Evolutionary conservation across 1,284 basidiomycete species (phyloP).

Genomic region (Cryptococcus floricola): DNA sequence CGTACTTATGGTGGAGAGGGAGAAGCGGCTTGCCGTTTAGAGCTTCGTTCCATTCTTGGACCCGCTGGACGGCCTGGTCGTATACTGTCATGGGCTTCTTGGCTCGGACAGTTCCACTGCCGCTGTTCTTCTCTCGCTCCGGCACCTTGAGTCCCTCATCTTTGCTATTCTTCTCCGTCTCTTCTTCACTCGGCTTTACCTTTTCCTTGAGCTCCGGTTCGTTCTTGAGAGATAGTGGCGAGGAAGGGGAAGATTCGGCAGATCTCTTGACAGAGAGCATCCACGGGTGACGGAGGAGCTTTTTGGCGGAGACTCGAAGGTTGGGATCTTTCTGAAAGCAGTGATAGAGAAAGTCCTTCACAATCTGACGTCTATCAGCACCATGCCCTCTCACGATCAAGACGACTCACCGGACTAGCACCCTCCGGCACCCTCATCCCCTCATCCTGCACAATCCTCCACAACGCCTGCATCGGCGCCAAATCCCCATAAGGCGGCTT

Average conservation of each 20-base stretch:
- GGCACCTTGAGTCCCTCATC: background rate
- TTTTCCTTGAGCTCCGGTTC: background rate
- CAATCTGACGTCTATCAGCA: slow-evolving; percentile 57
- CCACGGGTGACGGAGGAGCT: slow-evolving; percentile 90
- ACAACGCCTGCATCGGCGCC: slow-evolving; percentile 96
- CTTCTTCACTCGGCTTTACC: slow-evolving; percentile 7
- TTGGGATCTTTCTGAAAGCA: slow-evolving; percentile 98
- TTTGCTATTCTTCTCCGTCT: background rate
- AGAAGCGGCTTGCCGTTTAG: slow-evolving; percentile 66
- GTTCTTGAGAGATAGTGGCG: background rate
- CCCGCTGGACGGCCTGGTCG: slow-evolving; percentile 88
- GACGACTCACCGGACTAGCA: slow-evolving; percentile 59
- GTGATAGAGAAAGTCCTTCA: slow-evolving; percentile 93
- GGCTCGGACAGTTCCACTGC: slow-evolving; percentile 49
- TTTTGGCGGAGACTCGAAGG: slow-evolving; percentile 87
- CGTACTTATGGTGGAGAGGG: slow-evolving; percentile 1
- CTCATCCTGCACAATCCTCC: slow-evolving; percentile 96
- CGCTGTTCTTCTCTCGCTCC: slow-evolving; percentile 1
- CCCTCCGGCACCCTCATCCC: slow-evolving; percentile 93
- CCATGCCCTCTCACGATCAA: background rate
- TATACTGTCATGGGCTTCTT: slow-evolving; percentile 67
- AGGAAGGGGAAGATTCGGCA: background rate
- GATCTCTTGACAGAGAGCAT: slow-evolving; percentile 70
- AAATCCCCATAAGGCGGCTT: slow-evolving; percentile 93
- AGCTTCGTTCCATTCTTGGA: slow-evolving; percentile 98